Percentiles rank a stretch among this genome's conserved stretches.
Evolutionary conservation across 2,329 filamentous ascomycete genomes (phyloP).

Genomic region (Colletotrichum melonis): DNA sequence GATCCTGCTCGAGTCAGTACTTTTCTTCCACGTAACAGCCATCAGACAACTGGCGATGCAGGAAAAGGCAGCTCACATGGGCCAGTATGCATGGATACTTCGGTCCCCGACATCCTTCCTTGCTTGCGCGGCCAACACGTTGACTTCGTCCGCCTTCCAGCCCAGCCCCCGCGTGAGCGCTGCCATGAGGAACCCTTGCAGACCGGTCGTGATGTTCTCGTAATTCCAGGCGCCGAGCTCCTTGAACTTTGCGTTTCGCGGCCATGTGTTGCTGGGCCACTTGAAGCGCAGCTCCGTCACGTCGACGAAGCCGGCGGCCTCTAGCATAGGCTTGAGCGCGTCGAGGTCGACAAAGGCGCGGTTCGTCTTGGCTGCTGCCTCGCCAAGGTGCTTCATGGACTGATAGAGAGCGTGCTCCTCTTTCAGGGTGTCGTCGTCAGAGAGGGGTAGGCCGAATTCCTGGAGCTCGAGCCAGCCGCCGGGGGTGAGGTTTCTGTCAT

Average conservation of each 20-base stretch:
- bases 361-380: constrained; percentile 33
- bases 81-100: constrained; percentile 46
- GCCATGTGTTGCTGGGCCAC: constrained; percentile 53
- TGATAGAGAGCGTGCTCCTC: constrained; percentile 33
- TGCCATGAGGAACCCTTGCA: constrained; percentile 50
- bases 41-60: background rate
- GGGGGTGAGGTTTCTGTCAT: constrained; percentile 18
- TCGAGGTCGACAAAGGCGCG: constrained; percentile 31
- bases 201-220: constrained; percentile 46
- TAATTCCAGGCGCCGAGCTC: constrained; percentile 48
- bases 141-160: constrained; percentile 47
- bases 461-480: constrained; percentile 34
- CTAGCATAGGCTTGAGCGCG: constrained; percentile 35
- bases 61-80: constrained; percentile 46
- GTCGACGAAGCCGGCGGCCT: constrained; percentile 48
- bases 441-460: constrained; percentile 30
- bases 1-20: constrained; percentile 21
- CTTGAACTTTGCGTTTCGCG: constrained; percentile 47
- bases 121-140: constrained; percentile 39
- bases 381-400: constrained; percentile 41
- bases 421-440: constrained; percentile 31
- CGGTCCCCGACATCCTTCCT: constrained; percentile 41
- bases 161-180: constrained; percentile 50
- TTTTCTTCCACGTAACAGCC: background rate
- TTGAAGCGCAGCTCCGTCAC: constrained; percentile 44